Evolutionary conservation across 2,329 filamentous ascomycete species (phyloP), one percentile per base, ranked within the genome.

Genomic region (Cercospora zeae-maydis): DNA sequence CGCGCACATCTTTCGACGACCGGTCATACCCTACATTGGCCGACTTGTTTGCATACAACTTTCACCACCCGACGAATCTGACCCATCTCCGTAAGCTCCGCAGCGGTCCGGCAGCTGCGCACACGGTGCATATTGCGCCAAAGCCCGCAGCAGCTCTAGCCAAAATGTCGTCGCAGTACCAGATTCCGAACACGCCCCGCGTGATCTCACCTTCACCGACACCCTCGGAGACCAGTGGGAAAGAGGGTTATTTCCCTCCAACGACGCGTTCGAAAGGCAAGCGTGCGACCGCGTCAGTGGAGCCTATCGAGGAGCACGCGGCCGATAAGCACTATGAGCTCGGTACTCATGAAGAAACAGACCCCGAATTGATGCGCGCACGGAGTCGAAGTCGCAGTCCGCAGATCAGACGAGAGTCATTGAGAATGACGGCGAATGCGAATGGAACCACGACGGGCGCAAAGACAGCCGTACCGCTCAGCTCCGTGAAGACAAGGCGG

Each of bases 121-220:
- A 58, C 63, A 52, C 47, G 11, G 27, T 58, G 59, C 59, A 59
- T 51, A 31, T 60, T 51, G 57, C 57, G 42, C 37, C 34, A 52
- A 51, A 52, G 51, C 21, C 30, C 21, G 27, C 27, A 21, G 34
- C 39, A 45, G 30, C 31, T 51, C 42, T 39, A 59, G 59, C 58
- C 58, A 63, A 54, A 60, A 71, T 71, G 70, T 62, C 66, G 21
- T 78, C 80, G 53, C 79, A 80, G 71, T 80, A 84, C 67, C 80
- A 81, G 69, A 81, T 95, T 62, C 92, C 93, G 62, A 84, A 84
- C 62, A 95, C 89, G 61, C 92, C 92, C 72, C 88, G 92, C 73
- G 90, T 97, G 70, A 96, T 95, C 70, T 96, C 92, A 11, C 92
- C 93, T 42, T 95, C 92, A 60, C 92, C 93, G 42, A 88, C 89